phyloP scores from a whole-genome alignment of 2,329 filamentous ascomycete genomes.

The Parascedosporium putredinis region DNA sequence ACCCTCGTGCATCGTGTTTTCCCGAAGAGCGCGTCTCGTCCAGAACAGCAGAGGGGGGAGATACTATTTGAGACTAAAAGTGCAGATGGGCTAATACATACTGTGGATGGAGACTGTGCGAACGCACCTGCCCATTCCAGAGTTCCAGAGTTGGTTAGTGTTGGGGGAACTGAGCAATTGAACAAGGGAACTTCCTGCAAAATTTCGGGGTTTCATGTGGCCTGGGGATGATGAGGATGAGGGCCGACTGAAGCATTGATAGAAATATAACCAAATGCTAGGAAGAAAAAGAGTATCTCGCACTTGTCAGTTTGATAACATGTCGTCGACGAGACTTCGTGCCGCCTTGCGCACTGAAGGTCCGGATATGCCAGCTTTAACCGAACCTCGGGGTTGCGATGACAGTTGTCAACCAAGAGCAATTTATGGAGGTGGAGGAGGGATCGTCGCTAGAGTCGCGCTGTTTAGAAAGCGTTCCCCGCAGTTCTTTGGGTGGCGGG shows the following conservation, averaged over 20 bases:
- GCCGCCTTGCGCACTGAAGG: too few relatives aligned
- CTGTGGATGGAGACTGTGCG: too few relatives aligned
- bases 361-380: too few relatives aligned
- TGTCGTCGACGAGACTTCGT: too few relatives aligned
- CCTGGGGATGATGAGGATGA: neutral
- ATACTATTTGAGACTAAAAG: too few relatives aligned
- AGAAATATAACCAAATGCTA: too few relatives aligned
- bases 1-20: neutral
- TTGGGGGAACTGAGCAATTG: neutral
- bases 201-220: slow-evolving; percentile 1
- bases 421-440: too few relatives aligned
- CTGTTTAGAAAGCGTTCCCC: neutral
- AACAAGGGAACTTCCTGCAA: neutral
- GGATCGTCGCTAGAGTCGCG: neutral
- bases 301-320: neutral
- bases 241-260: neutral
- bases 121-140: neutral
- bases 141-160: neutral
- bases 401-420: too few relatives aligned
- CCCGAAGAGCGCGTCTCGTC: neutral
- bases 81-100: too few relatives aligned
- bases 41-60: neutral
- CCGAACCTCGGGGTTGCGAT: too few relatives aligned
- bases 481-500: neutral
- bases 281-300: neutral